Conservation (phyloP, 257 asterid species). For the Cordia subcordata region DNA sequence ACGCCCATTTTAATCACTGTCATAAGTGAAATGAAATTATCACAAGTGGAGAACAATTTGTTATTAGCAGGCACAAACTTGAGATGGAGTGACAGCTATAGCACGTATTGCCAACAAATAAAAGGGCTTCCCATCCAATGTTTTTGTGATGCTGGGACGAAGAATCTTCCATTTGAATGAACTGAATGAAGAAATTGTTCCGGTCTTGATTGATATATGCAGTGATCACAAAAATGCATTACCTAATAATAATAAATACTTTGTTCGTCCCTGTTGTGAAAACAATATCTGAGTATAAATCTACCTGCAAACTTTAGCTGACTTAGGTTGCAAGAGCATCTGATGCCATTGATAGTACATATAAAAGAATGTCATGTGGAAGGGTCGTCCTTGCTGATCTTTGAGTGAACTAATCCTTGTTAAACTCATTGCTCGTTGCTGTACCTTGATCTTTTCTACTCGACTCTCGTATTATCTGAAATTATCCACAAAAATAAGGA, state of each 20-base stretch:
- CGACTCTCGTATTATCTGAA: slow-evolving; percentile 1
- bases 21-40: too few species aligned
- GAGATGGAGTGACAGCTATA: too few species aligned
- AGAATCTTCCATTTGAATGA: background rate
- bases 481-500: background rate
- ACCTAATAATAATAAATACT: background rate
- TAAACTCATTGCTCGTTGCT: background rate
- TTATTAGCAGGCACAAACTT: too few species aligned
- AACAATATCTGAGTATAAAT: background rate
- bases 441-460: background rate
- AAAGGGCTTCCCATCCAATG: background rate
- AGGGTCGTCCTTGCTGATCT: background rate
- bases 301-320: background rate
- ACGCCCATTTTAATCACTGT: too few species aligned
- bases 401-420: background rate
- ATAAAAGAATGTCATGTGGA: background rate
- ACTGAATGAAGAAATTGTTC: slow-evolving; percentile 1
- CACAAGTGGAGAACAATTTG: too few species aligned
- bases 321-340: background rate
- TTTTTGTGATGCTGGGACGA: background rate
- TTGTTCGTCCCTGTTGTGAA: background rate
- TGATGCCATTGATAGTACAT: background rate
- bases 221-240: background rate
- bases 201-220: background rate
- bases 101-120: too few species aligned